A percentile compares a stretch with the other conserved stretches of the same genome.
phyloP scores from a whole-genome alignment of 164 flowering plant genomes.

The Stephania cephalantha region DNA sequence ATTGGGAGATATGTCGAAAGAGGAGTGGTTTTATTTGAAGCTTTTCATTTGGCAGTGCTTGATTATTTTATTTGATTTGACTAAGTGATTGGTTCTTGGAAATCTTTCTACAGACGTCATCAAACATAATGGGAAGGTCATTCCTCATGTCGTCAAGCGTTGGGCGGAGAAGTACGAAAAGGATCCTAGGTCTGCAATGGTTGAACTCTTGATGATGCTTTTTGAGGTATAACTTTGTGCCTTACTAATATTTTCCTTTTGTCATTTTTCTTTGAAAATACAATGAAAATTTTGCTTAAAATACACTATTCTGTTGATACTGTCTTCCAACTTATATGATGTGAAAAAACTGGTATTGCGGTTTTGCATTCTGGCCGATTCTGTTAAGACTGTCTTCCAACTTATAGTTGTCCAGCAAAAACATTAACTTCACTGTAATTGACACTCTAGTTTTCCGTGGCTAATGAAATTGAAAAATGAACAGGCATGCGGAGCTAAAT shows the following conservation, averaged over 20 bases:
- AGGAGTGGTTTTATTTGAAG: background rate
- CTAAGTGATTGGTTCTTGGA: background rate
- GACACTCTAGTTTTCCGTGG: background rate
- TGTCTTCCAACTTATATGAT: too few species aligned
- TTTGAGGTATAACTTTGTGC: constrained; percentile 60
- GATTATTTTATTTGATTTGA: background rate
- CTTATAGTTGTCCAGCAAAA: too few species aligned
- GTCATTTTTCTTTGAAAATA: background rate
- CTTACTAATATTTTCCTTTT: background rate
- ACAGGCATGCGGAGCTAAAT: constrained; percentile 93
- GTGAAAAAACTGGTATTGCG: too few species aligned
- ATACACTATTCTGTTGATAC: background rate
- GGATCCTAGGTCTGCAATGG: constrained; percentile 66
- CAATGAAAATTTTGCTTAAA: background rate
- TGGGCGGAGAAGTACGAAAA: constrained; percentile 87
- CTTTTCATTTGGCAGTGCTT: background rate
- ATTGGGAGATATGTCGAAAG: background rate
- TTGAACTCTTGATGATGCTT: constrained; percentile 70
- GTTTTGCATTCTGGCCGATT: too few species aligned
- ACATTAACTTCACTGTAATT: background rate
- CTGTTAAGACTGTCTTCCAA: too few species aligned
- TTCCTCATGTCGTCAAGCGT: constrained; percentile 60
- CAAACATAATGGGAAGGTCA: constrained; percentile 64
- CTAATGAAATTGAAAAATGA: constrained; percentile 13
- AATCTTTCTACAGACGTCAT: constrained; percentile 51